A percentile compares a stretch with the other conserved stretches of the same genome.
phyloP scores from a whole-genome alignment of 768 basidiomycete species.

The Tremella fuciformis region DNA sequence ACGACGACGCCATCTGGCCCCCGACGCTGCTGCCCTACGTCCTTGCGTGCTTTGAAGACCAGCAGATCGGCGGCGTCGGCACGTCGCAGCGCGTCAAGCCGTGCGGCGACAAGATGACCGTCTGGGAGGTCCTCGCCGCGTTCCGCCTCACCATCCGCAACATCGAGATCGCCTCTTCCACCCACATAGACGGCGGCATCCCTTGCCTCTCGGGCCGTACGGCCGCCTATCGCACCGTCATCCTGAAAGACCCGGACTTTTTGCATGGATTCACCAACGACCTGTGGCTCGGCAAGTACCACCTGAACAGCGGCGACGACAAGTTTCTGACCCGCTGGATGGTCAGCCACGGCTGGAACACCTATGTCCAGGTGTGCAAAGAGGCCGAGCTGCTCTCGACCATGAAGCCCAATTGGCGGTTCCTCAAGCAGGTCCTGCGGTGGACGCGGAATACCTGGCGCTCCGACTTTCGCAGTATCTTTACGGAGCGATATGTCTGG shows the following conservation, averaged over 20 bases:
- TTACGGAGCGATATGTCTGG: slow-evolving; percentile 85
- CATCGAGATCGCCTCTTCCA: slow-evolving; percentile 83
- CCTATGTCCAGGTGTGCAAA: slow-evolving; percentile 64
- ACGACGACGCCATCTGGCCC: slow-evolving; percentile 95
- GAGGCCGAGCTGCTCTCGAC: slow-evolving; percentile 73
- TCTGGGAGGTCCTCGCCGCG: slow-evolving; percentile 93
- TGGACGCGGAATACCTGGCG: slow-evolving; percentile 96
- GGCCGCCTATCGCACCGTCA: slow-evolving; percentile 88
- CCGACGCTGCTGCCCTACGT: slow-evolving; percentile 82
- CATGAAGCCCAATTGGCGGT: slow-evolving; percentile 96
- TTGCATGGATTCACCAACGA: slow-evolving; percentile 90
- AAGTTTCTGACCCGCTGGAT: slow-evolving; percentile 95
- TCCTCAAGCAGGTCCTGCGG: slow-evolving; percentile 85
- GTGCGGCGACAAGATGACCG: slow-evolving; percentile 72
- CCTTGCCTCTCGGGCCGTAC: slow-evolving; percentile 90
- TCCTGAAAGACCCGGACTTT: slow-evolving; percentile 91
- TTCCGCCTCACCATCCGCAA: slow-evolving; percentile 90
- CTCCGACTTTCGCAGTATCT: slow-evolving; percentile 79
- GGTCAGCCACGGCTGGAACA: slow-evolving; percentile 92
- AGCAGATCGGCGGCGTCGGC: slow-evolving; percentile 86
- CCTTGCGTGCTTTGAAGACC: slow-evolving; percentile 90
- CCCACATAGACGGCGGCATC: slow-evolving; percentile 88
- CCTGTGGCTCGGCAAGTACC: slow-evolving; percentile 89
- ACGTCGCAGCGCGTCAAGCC: slow-evolving; percentile 86
- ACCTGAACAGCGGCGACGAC: slow-evolving; percentile 89